Percentiles rank a stretch among this genome's conserved stretches.
Evolutionary conservation across 495 filamentous ascomycete species (phyloP).

Genomic region (Hypoxylon rickii): DNA sequence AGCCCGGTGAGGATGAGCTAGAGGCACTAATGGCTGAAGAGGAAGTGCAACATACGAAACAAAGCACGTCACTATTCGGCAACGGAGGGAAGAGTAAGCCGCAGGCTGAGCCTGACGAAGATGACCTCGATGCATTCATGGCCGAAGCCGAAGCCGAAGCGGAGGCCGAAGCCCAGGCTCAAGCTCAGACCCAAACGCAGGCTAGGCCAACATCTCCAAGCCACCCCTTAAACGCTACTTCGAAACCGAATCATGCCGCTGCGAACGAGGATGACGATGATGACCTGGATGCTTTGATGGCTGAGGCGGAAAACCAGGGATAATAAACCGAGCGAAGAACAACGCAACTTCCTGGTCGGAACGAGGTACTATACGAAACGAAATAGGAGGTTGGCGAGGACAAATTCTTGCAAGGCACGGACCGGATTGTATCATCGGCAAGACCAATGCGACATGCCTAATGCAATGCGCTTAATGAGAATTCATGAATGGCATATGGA

Average conservation of each 20-base stretch:
- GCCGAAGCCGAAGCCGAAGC: conserved; percentile 49
- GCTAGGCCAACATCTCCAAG: too few relatives aligned
- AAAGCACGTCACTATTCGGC: conserved; percentile 43
- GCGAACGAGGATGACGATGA: conserved; percentile 43
- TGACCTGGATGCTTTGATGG: conserved; percentile 54
- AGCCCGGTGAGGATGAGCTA: conserved; percentile 54
- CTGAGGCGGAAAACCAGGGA: conserved; percentile 43
- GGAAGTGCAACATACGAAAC: conserved; percentile 38
- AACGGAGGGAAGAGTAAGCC: not conserved
- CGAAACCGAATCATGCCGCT: conserved; percentile 7
- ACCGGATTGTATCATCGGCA: too few relatives aligned
- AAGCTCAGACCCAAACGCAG: too few relatives aligned
- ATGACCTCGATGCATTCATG: conserved; percentile 59
- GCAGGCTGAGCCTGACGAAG: conserved; percentile 45
- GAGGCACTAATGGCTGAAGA: conserved; percentile 56
- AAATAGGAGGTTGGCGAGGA: too few relatives aligned
- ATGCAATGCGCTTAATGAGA: too few relatives aligned
- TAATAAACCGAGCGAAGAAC: conserved; percentile 2
- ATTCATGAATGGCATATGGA: too few relatives aligned
- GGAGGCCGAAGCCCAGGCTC: conserved; percentile 10
- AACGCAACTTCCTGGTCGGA: not conserved
- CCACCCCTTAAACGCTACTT: not conserved
- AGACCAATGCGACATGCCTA: too few relatives aligned
- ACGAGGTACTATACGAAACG: too few relatives aligned
- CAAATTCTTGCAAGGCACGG: too few relatives aligned